Evolutionary conservation across 2,329 filamentous ascomycete species (phyloP).

Genomic region (Arthrobotrys megalospora): DNA sequence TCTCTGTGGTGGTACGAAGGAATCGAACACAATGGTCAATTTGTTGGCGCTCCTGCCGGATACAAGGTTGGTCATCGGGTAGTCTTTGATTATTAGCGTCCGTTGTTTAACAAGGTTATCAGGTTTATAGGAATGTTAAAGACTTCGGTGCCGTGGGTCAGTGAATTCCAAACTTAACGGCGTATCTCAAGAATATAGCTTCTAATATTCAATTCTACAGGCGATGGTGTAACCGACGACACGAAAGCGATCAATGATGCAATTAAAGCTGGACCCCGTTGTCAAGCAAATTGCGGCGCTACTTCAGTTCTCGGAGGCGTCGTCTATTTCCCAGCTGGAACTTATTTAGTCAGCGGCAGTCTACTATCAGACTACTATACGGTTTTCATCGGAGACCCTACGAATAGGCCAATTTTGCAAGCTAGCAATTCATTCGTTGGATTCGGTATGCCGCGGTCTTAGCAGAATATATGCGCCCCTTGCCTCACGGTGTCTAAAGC

Average conservation of each 20-base stretch:
- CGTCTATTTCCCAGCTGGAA: constrained; percentile 65
- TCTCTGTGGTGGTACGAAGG: constrained; percentile 32
- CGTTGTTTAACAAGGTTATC: constrained; percentile 14
- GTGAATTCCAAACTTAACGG: too few species aligned
- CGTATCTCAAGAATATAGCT: too few species aligned
- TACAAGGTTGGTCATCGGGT: background rate
- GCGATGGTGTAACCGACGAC: constrained; percentile 81
- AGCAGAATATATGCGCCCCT: too few species aligned
- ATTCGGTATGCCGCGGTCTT: too few species aligned
- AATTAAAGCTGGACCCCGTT: constrained; percentile 82
- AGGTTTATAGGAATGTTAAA: constrained; percentile 71
- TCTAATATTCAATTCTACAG: constrained; percentile 65
- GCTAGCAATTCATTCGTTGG: background rate
- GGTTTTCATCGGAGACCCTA: constrained; percentile 61
- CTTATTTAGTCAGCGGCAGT: constrained; percentile 61
- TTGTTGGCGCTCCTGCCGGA: background rate
- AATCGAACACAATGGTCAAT: constrained; percentile 28
- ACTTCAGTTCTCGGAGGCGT: constrained; percentile 81
- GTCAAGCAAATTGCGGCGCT: constrained; percentile 85
- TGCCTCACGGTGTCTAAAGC: constrained; percentile 21
- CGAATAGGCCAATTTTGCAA: constrained; percentile 7
- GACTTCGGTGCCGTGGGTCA: too few species aligned
- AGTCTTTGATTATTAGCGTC: background rate
- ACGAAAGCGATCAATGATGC: constrained; percentile 89
- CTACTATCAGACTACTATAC: constrained; percentile 61